Base-by-base conservation (phyloP, 2,329 filamentous ascomycete genomes). In the Fusarium euwallaceae region DNA sequence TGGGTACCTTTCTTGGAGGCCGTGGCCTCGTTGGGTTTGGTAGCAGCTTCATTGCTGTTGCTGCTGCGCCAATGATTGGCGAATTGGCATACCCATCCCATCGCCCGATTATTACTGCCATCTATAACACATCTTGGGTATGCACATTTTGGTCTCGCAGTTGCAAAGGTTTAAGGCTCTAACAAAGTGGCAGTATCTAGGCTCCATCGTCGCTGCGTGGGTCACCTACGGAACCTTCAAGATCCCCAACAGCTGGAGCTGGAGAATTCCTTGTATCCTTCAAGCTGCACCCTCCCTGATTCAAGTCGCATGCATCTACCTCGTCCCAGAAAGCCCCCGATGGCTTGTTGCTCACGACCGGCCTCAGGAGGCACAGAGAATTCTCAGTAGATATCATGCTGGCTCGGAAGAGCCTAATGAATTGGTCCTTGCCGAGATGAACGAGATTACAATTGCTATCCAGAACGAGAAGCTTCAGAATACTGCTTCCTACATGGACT, bases 111-210 rank as follows among this genome's bases (percentile, higher is more conserved):
- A 64, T 80, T 27, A 88, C 86, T 1, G 86, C 86, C 4, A 80
- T 89, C 5, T 89, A 87, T 82, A 88, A 88, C 64, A 85, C 75
- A 4, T 72, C 75, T 24, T 80, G 73, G 62, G 76, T 78, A 60
- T 34, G 32, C 8, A 34, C 32, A 9, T 24, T 24, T 24, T 24
- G 22, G 22, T 24, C 22, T 24, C 22, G 22, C 22, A 24, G 4
- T 24, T 24, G 22, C 22, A 24, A 24, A 24, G 22, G 22, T 3
- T 3, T 24, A 24, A 24, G 22, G 22, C 22, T 24, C 22, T 24
- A 32, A 29, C 9, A 22, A 3, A 20, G 2, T 34, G 1, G 8
- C n/a, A 73, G 80, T 87, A 86, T 67, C 76, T 87, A 17, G 80
- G 81, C 1, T 71, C 78, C 1, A 79, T 80, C n/a, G 53, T 80